Base-by-base conservation (phyloP, 306 rosid genomes). In the Sicyos edulis region DNA sequence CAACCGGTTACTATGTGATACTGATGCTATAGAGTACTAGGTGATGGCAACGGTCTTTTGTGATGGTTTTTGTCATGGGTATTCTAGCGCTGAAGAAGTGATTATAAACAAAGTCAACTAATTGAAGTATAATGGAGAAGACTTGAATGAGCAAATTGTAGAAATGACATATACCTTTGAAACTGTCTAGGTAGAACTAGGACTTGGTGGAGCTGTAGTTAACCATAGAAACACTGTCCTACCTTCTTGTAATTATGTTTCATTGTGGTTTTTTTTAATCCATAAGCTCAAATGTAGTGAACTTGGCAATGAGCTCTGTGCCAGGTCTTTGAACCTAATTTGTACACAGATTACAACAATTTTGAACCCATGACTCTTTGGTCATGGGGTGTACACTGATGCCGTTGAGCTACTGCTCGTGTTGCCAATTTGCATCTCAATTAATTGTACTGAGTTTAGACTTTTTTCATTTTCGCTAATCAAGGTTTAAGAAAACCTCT, bases 81-180 rank as follows among this genome's bases (percentile, higher is more conserved):
- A 20, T 24, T 24, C 54, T 24, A 29, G 45, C 14, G 58, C 58
- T 24, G 72, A 68, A 14, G 57, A n/a, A 68, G 56, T 7, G 14
- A 68, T 22, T 49, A 12, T 3, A 66, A 44, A 19, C 37, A 45
- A 21, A 45, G 11, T 66, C 72, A 21, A 45, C 72, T 45, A 21
- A 21, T 66, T 66, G 72, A 44, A 66, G 72, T 66, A 45, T 45
- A 66, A 42, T 12, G 40, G 55, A 44, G 55, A 21, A 67, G 54
- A 34, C 54, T 67, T 47, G 13, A 67, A 67, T 22, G 13, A 67
- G 13, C 8, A 47, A 21, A 45, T 67, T 50, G 45, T 15, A 69
- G 8, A 50, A 24, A 50, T 51, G 73, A 21, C 20, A 4, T 55
- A 24, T 24, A 26, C 14, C 22, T 45, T n/a, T 69, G 57, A 26